Conservation (phyloP, 257 asterid genomes). For the Orobanche coerulescens region DNA sequence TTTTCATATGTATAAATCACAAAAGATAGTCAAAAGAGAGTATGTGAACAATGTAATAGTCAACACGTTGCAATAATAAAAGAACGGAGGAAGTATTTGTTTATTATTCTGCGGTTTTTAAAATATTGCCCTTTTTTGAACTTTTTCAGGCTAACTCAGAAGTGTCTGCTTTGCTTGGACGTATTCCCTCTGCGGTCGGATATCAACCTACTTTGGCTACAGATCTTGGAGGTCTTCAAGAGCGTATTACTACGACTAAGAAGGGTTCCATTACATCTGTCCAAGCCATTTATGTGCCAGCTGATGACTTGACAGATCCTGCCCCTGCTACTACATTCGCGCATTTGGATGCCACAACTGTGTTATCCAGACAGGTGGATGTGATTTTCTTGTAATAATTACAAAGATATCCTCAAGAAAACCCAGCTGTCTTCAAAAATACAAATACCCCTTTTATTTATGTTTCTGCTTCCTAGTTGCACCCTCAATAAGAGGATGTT, state of each 20-base stretch:
- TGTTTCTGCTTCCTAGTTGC: not conserved
- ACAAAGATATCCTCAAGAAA: not conserved
- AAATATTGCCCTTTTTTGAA: not conserved
- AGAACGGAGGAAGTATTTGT: too few species aligned
- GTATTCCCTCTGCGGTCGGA: slow-evolving; percentile 99
- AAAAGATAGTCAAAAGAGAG: too few species aligned
- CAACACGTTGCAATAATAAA: too few species aligned
- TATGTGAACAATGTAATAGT: too few species aligned
- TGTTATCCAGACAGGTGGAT: slow-evolving; percentile 81
- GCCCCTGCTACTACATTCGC: slow-evolving; percentile 99
- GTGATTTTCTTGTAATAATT: not conserved
- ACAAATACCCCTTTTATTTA: not conserved
- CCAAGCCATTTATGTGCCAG: slow-evolving; percentile 98
- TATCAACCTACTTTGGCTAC: slow-evolving; percentile 98
- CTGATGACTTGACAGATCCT: slow-evolving; percentile 99
- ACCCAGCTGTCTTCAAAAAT: not conserved
- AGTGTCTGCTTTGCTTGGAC: slow-evolving; percentile 98
- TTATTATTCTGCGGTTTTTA: not conserved
- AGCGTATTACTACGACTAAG: slow-evolving; percentile 92
- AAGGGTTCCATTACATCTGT: slow-evolving; percentile 97
- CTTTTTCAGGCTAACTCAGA: slow-evolving; percentile 83
- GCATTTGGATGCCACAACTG: slow-evolving; percentile 99
- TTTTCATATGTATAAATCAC: too few species aligned
- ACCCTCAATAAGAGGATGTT: not conserved
- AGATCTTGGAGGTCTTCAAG: slow-evolving; percentile 99